Evolutionary conservation across 225 moss, liverwort and hornwort genomes (phyloP).

Genomic region (Physcomitrium patens): DNA sequence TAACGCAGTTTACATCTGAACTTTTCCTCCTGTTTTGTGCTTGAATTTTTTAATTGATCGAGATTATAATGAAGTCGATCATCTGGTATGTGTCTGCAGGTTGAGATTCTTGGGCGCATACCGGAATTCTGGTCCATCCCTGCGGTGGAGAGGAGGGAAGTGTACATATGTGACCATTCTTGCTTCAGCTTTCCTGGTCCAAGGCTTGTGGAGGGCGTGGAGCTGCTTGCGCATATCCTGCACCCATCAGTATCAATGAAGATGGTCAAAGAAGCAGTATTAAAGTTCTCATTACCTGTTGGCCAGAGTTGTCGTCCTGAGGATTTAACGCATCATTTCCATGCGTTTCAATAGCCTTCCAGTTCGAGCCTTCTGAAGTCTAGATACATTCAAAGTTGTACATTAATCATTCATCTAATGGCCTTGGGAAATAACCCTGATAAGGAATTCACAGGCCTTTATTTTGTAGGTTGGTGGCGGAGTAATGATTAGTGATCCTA

Average conservation of each 20-base stretch:
- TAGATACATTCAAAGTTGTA: constrained; percentile 23
- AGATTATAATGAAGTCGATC: too few relatives aligned
- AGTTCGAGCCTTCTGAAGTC: background rate
- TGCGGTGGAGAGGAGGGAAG: constrained; percentile 58
- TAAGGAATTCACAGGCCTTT: constrained; percentile 24
- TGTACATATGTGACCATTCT: constrained; percentile 63
- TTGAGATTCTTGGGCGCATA: constrained; percentile 52
- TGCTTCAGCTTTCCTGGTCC: constrained; percentile 63
- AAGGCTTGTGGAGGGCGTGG: constrained; percentile 61
- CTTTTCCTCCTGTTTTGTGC: background rate
- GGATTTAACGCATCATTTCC: constrained; percentile 53
- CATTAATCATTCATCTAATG: constrained; percentile 32
- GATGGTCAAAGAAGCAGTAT: constrained; percentile 21
- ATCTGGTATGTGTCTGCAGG: constrained; percentile 24
- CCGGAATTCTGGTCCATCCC: constrained; percentile 69
- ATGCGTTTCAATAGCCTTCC: constrained; percentile 30
- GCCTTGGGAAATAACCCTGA: constrained; percentile 23
- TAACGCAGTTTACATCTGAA: background rate
- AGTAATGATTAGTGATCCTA: too few relatives aligned
- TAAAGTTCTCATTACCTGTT: constrained; percentile 47
- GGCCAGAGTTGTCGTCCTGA: constrained; percentile 58
- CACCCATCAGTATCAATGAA: constrained; percentile 39
- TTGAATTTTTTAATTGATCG: too few relatives aligned
- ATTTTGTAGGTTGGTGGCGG: constrained; percentile 29
- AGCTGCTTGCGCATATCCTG: constrained; percentile 49